Evolutionary conservation across 2,329 filamentous ascomycete genomes (phyloP).

Genomic region (Scytalidium lignicola): DNA sequence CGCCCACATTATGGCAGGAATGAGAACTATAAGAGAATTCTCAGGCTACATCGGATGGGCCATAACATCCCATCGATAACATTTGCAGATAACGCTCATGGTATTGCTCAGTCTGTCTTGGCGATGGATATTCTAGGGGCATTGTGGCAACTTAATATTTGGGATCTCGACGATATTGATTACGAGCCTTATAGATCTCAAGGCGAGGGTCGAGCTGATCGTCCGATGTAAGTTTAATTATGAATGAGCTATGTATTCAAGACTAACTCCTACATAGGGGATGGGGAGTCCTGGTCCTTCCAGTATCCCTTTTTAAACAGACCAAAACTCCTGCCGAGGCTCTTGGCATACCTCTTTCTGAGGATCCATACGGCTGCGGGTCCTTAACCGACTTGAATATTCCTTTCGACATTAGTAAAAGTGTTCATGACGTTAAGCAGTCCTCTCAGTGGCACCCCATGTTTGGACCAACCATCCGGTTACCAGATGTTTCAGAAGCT

Average conservation of each 20-base stretch:
- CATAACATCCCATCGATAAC: constrained; percentile 25
- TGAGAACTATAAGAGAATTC: background rate
- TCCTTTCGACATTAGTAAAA: constrained; percentile 4
- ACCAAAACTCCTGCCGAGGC: constrained; percentile 9
- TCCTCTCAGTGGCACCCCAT: constrained; percentile 5
- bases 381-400: background rate
- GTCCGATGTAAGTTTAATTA: background rate
- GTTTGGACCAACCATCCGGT: background rate
- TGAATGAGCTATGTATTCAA: background rate
- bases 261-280: constrained; percentile 10
- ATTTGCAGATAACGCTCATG: constrained; percentile 16
- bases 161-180: background rate
- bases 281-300: constrained; percentile 23
- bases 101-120: constrained; percentile 17
- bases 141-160: constrained; percentile 7
- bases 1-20: background rate
- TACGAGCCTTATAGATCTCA: background rate
- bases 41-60: constrained; percentile 1
- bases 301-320: constrained; percentile 14
- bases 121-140: constrained; percentile 22
- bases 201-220: background rate
- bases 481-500: background rate
- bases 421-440: background rate
- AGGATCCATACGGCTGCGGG: background rate
- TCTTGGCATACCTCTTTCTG: constrained; percentile 1